Conservation (phyloP, 441 rosid species). For the Populus hybrid region DNA sequence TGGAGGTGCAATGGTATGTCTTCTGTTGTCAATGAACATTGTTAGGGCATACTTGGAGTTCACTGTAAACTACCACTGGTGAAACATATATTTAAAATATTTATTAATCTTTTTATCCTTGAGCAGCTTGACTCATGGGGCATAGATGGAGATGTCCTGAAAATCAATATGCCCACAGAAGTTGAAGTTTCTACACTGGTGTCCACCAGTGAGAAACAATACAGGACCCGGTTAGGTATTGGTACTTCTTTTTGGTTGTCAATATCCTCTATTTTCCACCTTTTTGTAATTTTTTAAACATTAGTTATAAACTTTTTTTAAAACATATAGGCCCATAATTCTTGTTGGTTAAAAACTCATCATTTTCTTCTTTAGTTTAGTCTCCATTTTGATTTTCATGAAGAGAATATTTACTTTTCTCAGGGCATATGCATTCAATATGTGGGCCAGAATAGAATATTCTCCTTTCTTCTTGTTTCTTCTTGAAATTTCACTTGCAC, state of each 20-base stretch:
- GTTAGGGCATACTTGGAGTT: background rate
- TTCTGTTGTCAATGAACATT: conserved; percentile 8
- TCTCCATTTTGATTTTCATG: background rate
- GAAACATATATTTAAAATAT: conserved; percentile 6
- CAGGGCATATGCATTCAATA: background rate
- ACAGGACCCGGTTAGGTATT: conserved; percentile 58
- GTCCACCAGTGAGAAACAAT: conserved; percentile 46
- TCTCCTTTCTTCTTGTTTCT: background rate
- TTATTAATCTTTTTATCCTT: conserved; percentile 13
- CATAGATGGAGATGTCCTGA: conserved; percentile 75
- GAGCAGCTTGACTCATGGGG: conserved; percentile 84
- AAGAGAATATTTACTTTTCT: background rate
- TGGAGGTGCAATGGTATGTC: conserved; percentile 75
- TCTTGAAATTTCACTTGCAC: background rate
- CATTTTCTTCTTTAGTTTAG: background rate
- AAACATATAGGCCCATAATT: background rate
- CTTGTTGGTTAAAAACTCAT: background rate
- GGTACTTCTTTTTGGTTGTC: conserved; percentile 5
- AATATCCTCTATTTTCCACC: background rate
- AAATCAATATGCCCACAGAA: conserved; percentile 63
- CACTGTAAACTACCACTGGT: background rate
- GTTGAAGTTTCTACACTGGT: conserved; percentile 43
- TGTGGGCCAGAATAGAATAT: background rate
- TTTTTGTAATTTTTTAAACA: background rate
- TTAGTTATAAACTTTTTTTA: background rate